Base-by-base conservation (phyloP, 331 rosid genomes). In the Malus hybrid region DNA sequence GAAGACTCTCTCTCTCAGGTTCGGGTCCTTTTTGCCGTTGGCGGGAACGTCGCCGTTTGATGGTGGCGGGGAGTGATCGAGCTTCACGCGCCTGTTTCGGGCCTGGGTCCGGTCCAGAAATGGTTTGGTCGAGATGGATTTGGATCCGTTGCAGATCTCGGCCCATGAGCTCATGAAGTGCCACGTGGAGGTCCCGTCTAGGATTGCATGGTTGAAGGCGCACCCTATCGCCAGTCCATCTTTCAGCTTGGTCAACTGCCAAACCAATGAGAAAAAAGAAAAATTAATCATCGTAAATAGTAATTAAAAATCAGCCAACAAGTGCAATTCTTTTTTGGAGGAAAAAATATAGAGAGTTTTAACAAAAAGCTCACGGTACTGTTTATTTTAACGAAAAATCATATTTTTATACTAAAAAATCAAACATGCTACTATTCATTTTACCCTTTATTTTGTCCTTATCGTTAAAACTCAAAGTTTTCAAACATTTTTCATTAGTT, bases 101-200 rank as follows among this genome's bases (percentile, higher is more conserved):
- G 86, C 88, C 56, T 94, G 83, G 46, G 96, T 87, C 12, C 99
- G 85, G 3, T 94, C 96, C 4, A 87, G 79, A 78, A 92, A 90
- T 5, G 99, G 99, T 5, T 46, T 72, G 71, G 81, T 79, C 18
- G 96, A 79, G 10, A 86, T 76, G 7, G 84, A 67, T 3, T 81
- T 69, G n/a, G 93, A 55, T 0, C 96, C 97, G 0, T 77, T 28
- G 65, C 97, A 92, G 27, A 85, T 70, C 79, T 88, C 93, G 9
- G 97, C 92, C 99, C 99, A 94, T 14, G 99, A 86, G 22, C 79
- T 92, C 97, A 94, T 87, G 85, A 94, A 94, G 61, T 92, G 96
- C 99, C 99, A 94, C 67, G 96, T 91, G 88, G 97, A 81, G 0
- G 95, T 87, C 0, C 99, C 99, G 10, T 94, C 99, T 1, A 94